Percentiles rank a stretch among this genome's conserved stretches.
Evolutionary conservation across 2,329 filamentous ascomycete species (phyloP).

Genomic region (Cercospora citrullina): DNA sequence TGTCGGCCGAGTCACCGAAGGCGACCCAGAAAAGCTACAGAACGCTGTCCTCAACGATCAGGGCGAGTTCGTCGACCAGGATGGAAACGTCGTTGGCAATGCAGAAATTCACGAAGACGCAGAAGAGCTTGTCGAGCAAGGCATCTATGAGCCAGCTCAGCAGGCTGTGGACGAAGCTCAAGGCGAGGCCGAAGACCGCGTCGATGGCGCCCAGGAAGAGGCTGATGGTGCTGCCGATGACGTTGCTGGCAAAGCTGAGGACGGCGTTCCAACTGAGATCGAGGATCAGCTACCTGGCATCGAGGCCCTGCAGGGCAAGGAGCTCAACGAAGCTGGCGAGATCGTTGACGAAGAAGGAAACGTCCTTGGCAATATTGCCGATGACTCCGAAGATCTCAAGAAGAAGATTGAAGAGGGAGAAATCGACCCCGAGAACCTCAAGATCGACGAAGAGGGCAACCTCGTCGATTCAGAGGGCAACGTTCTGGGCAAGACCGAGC

Average conservation of each 20-base stretch:
- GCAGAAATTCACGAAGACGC: conserved; percentile 52
- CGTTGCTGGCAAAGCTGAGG: conserved; percentile 33
- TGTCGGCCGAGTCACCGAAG: conserved; percentile 50
- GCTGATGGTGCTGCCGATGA: conserved; percentile 36
- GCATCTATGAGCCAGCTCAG: conserved; percentile 45
- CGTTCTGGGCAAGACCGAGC: conserved; percentile 52
- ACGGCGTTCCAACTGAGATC: conserved; percentile 39
- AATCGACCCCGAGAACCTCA: conserved; percentile 50
- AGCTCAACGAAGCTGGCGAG: conserved; percentile 52
- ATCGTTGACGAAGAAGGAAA: conserved; percentile 53
- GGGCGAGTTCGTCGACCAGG: conserved; percentile 57
- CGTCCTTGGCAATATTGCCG: conserved; percentile 52
- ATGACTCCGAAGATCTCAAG: conserved; percentile 41
- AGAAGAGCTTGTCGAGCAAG: conserved; percentile 47
- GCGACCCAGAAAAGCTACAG: conserved; percentile 50
- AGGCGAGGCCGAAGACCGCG: conserved; percentile 45
- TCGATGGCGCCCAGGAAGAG: conserved; percentile 40
- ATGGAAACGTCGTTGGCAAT: conserved; percentile 55
- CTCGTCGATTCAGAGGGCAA: conserved; percentile 54
- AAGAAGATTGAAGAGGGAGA: conserved; percentile 42
- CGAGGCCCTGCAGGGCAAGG: conserved; percentile 54
- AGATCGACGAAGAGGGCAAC: conserved; percentile 54
- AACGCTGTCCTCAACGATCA: conserved; percentile 54
- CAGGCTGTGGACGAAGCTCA: conserved; percentile 46
- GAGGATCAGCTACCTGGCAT: conserved; percentile 54